These are phyloP conservation scores for Fusarium luffae DNA, from an alignment of 2,329 filamentous ascomycete genomes.

Conservation along the genomic window DNA sequence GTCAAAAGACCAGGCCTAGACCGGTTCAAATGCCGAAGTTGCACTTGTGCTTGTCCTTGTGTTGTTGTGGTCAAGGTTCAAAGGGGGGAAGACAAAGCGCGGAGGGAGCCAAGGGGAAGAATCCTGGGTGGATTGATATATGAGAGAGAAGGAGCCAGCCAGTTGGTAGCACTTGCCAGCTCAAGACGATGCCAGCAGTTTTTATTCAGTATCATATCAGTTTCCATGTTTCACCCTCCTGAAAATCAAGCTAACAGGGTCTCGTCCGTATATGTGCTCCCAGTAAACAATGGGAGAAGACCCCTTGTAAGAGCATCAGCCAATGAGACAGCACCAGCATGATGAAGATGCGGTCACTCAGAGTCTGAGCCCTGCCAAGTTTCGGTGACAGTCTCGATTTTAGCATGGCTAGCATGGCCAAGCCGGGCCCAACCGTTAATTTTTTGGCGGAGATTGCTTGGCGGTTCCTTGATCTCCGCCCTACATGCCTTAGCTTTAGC, in stretches of 20 bases:
- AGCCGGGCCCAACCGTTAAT: conserved; percentile 36
- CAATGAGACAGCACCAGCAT: conserved; percentile 20
- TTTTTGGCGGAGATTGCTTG: conserved; percentile 34
- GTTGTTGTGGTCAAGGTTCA: neutral
- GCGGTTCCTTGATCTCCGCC: conserved; percentile 16
- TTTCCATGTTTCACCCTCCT: conserved; percentile 9
- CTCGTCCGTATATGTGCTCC: neutral
- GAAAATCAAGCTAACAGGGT: neutral
- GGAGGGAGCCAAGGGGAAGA: conserved; percentile 3
- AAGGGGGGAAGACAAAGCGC: neutral
- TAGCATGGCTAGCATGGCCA: conserved; percentile 24
- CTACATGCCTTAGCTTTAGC: neutral
- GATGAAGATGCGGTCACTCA: conserved; percentile 23
- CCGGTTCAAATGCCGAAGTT: neutral
- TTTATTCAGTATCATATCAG: neutral
- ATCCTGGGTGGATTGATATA: neutral
- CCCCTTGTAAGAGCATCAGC: conserved; percentile 1
- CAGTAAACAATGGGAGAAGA: neutral
- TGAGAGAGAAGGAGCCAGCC: neutral
- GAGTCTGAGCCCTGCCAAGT: conserved; percentile 26
- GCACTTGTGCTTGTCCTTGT: neutral
- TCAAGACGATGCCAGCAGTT: neutral
- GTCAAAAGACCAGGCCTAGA: conserved; percentile 3
- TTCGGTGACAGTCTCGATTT: conserved; percentile 11
- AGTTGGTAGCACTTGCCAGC: neutral